Base-by-base conservation (phyloP, 257 asterid genomes). In the Ilex asprella region DNA sequence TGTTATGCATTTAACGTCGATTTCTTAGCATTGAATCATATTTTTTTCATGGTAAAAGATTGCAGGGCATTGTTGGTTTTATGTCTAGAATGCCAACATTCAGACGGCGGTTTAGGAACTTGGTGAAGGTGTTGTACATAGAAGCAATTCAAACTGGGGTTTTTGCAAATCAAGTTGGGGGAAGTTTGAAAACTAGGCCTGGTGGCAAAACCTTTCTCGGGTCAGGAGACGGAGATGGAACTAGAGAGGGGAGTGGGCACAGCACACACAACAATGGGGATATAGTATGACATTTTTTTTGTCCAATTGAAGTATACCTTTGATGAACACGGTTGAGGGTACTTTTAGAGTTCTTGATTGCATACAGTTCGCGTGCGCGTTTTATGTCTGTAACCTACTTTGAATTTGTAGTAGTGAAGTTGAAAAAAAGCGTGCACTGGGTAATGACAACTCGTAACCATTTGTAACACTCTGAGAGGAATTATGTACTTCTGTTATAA, bases 21-120 rank as follows among this genome's bases (percentile, higher is more conserved):
- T 2, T 46, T 11, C 6, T 46, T 2, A 6, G 13, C 52, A 46
- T 4, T 14, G 13, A 14, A 12, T 2, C 10, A 6, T 10, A 46
- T 7, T 0, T 11, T 41, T 41, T 41, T 10, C 16, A 65, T 61
- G 13, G 47, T 13, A 32, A 67, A 73, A 88, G 96, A 86, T 68
- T 90, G 68, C 94, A 85, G 59, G 95, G 97, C 30, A 90, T 90
- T 15, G 95, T 87, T 1, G 76, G 82, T 35, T 87, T 86, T 7
- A 78, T 85, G 85, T 87, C 96, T 2, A 64, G 95, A 49, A 64
- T 83, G 50, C 97, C 95, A 0, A 82, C 97, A 13, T 90, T 85
- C 81, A 81, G 96, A 51, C 73, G 97, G 47, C 85, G 89, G 5
- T 85, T 90, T 72, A 75, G 66, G 75, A 87, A 80, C 59, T 60